A percentile compares a stretch with the other conserved stretches of the same genome.
Evolutionary conservation across 2,329 filamentous ascomycete genomes (phyloP).

Genomic region (Xylariales sp.): DNA sequence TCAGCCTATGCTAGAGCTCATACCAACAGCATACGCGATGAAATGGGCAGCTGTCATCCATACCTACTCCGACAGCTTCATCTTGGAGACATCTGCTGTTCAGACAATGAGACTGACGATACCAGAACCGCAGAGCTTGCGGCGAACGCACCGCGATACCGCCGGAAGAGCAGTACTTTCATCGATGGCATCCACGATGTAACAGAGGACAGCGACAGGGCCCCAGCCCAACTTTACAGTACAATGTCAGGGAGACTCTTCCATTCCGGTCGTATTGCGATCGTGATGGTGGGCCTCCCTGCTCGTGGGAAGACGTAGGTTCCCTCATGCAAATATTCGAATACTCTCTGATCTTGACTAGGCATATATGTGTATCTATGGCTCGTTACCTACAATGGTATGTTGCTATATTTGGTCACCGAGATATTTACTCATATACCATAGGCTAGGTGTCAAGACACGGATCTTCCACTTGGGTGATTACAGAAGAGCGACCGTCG

Average conservation of each 20-base stretch:
- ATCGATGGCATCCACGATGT: conserved; percentile 97
- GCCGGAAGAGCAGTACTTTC: conserved; percentile 90
- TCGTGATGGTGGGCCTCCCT: conserved; percentile 92
- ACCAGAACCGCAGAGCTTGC: conserved; percentile 83
- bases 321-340: conserved; percentile 1
- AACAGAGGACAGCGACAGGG: conserved; percentile 72
- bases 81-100: conserved; percentile 15
- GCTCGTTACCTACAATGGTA: conserved; percentile 90
- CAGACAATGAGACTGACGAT: conserved; percentile 23
- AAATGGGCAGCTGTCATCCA: neutral
- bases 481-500: conserved; percentile 88
- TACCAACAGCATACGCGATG: neutral
- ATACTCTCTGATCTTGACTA: conserved; percentile 29
- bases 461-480: conserved; percentile 96
- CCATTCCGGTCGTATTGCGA: conserved; percentile 94
- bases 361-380: conserved; percentile 91
- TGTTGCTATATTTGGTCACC: conserved; percentile 19
- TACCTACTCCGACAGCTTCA: conserved; percentile 12
- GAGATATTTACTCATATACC: conserved; percentile 12
- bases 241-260: conserved; percentile 97
- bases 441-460: conserved; percentile 91
- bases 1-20: neutral
- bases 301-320: conserved; percentile 90
- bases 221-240: conserved; percentile 94
- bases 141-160: conserved; percentile 83